phyloP scores from a whole-genome alignment of 306 rosid genomes.

The Vigna radiata region DNA sequence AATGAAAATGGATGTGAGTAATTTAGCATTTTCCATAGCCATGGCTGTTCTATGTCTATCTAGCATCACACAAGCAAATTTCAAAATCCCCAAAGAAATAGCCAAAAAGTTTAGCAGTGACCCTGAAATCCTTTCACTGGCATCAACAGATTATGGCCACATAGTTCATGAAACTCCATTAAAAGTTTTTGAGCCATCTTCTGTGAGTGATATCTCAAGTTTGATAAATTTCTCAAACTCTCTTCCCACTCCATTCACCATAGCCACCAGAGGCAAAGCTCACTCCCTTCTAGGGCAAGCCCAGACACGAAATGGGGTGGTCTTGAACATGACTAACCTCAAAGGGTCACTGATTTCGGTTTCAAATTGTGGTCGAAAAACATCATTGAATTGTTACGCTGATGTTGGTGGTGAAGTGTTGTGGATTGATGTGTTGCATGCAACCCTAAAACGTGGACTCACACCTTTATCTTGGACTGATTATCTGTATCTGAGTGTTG shows the following conservation, averaged over 20 bases:
- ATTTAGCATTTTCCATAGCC: not conserved
- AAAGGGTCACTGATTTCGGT: conserved; percentile 42
- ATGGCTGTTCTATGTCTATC: conserved; percentile 21
- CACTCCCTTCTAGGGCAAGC: conserved; percentile 80
- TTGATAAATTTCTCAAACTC: conserved; percentile 56
- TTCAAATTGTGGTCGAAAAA: conserved; percentile 13
- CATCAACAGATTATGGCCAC: conserved; percentile 76
- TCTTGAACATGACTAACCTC: conserved; percentile 71
- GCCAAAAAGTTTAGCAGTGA: conserved; percentile 47
- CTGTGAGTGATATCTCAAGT: conserved; percentile 49
- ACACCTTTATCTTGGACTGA: conserved; percentile 83
- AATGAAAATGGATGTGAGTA: no score
- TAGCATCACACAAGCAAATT: not conserved
- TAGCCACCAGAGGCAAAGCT: conserved; percentile 76
- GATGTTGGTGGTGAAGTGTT: conserved; percentile 83
- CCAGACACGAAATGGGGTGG: conserved; percentile 66
- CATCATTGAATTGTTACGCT: conserved; percentile 45
- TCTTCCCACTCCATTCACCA: conserved; percentile 46
- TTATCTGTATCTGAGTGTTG: conserved; percentile 69
- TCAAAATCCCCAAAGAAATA: conserved; percentile 45
- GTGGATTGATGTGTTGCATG: conserved; percentile 78
- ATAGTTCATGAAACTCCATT: conserved; percentile 49
- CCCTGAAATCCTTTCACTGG: conserved; percentile 45
- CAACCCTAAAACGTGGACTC: conserved; percentile 56
- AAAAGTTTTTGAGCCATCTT: conserved; percentile 60